Evolutionary conservation across 1,139 yeast species (phyloP).

Genomic region (Pichia sp.): DNA sequence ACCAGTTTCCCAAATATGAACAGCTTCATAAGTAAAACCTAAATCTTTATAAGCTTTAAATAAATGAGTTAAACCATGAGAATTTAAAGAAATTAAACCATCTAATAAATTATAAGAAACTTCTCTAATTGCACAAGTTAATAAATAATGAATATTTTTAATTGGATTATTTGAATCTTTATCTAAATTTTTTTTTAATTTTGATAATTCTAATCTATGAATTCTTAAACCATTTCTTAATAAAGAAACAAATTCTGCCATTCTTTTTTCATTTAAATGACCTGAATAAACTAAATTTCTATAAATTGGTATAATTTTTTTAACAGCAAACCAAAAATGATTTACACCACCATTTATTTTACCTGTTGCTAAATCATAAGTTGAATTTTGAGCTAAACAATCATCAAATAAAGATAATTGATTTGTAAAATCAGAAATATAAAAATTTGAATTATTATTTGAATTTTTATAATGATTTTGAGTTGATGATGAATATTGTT

Average conservation of each 20-base stretch:
- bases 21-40: conserved; percentile 46
- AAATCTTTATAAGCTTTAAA: conserved; percentile 54
- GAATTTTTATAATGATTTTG: not conserved
- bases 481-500: conserved; percentile 1
- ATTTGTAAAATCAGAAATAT: not conserved
- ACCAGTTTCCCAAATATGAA: conserved; percentile 46
- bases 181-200: conserved; percentile 48
- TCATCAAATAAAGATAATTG: conserved; percentile 34
- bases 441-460: not conserved
- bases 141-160: conserved; percentile 40
- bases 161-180: conserved; percentile 48
- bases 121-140: conserved; percentile 42
- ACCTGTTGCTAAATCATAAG: conserved; percentile 30
- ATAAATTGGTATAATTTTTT: conserved; percentile 41
- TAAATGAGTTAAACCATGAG: conserved; percentile 51
- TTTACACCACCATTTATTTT: conserved; percentile 27
- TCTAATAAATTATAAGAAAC: conserved; percentile 44
- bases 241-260: conserved; percentile 40
- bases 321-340: conserved; percentile 41
- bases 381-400: conserved; percentile 37
- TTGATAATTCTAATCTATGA: conserved; percentile 42
- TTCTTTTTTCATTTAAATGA: conserved; percentile 37
- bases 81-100: conserved; percentile 37
- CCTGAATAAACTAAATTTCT: conserved; percentile 38
- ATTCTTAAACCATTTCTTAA: conserved; percentile 46